These are phyloP conservation scores for Chrysosporium queenslandicum DNA, from an alignment of 2,329 filamentous ascomycete genomes.

Conservation along the genomic window DNA sequence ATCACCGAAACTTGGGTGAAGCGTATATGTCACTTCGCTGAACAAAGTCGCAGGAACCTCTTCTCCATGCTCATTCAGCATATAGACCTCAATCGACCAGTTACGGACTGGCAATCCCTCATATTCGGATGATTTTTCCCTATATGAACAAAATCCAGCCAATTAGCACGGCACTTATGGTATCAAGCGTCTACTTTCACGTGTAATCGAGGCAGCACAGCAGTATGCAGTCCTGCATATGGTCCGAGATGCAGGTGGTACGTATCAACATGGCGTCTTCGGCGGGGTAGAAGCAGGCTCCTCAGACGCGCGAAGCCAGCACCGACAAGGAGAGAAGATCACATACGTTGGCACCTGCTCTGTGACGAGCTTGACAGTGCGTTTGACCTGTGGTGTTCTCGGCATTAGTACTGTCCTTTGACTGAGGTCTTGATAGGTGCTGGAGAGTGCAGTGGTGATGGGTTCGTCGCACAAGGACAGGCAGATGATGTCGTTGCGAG, in stretches of 20 bases:
- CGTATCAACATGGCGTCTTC: no score
- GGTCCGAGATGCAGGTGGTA: not conserved
- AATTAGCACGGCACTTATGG: not conserved
- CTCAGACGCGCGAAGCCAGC: slow-evolving; percentile 19
- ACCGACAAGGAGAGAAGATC: slow-evolving; percentile 8
- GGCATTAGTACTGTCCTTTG: not conserved
- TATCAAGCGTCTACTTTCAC: not conserved
- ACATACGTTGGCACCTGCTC: slow-evolving; percentile 81
- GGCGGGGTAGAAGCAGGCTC: no score
- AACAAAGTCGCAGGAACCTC: slow-evolving; percentile 75
- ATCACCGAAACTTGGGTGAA: slow-evolving; percentile 88
- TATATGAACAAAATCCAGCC: slow-evolving; percentile 10
- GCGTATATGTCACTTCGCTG: slow-evolving; percentile 82
- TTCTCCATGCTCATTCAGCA: slow-evolving; percentile 78
- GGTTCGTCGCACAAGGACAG: not conserved
- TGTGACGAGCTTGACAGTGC: slow-evolving; percentile 85
- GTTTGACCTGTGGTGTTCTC: slow-evolving; percentile 51
- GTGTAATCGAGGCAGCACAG: not conserved
- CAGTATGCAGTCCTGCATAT: not conserved
- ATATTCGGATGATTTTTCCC: slow-evolving; percentile 67
- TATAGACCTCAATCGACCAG: slow-evolving; percentile 79
- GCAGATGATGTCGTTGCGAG: not conserved
- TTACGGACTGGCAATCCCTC: slow-evolving; percentile 85
- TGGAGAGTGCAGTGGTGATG: not conserved
- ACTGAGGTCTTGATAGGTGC: not conserved